Percentiles rank a stretch among this genome's conserved stretches.
Conservation (phyloP, 164 flowering plant genomes). For the Cinnamomum micranthum region DNA sequence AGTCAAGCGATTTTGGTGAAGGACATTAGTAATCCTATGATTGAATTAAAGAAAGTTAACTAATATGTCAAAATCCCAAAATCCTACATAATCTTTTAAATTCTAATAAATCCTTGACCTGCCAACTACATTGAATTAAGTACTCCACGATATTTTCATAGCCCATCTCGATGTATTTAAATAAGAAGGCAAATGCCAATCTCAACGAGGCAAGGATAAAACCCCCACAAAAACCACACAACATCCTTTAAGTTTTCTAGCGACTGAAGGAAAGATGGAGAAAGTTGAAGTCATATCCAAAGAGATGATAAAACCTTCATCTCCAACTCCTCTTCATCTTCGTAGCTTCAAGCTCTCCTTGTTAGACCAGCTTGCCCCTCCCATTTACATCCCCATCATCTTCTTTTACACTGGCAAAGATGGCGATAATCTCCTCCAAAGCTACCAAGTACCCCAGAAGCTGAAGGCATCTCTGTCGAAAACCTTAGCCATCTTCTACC, state of each 20-base stretch:
- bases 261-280: background rate
- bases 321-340: constrained; percentile 24
- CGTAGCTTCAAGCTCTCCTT: constrained; percentile 9
- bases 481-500: constrained; percentile 17
- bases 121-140: no score
- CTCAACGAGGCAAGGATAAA: no score
- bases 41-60: no score
- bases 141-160: no score
- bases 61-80: no score
- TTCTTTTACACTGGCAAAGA: constrained; percentile 9
- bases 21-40: no score
- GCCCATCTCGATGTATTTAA: no score
- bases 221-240: no score
- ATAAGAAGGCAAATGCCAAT: no score
- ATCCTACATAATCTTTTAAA: no score
- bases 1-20: no score
- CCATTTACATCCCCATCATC: constrained; percentile 10
- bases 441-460: background rate
- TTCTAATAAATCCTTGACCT: no score
- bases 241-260: background rate
- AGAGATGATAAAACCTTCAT: constrained; percentile 17
- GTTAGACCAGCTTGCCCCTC: constrained; percentile 15
- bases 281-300: constrained; percentile 9
- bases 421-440: background rate
- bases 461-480: background rate